A percentile compares a stretch with the other conserved stretches of the same genome.
These are phyloP conservation scores for Hirschfeldia incana DNA, from an alignment of 345 rosid genomes.

Conservation along the genomic window DNA sequence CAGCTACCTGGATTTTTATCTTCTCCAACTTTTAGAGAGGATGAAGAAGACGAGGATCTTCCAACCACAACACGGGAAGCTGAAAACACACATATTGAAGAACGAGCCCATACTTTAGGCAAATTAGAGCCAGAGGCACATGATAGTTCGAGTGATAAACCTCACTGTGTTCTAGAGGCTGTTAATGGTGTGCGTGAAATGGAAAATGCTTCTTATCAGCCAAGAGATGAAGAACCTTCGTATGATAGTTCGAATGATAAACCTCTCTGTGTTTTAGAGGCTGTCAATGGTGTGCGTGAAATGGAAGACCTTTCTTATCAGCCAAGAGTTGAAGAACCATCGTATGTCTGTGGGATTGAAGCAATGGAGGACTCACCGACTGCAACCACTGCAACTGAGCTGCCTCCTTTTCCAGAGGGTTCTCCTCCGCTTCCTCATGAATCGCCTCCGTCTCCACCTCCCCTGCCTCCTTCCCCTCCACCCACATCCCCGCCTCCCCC, in stretches of 20 bases:
- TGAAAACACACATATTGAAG: constrained; percentile 43
- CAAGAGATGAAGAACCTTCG: constrained; percentile 51
- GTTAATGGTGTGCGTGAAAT: constrained; percentile 86
- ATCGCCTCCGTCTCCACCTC: constrained; percentile 66
- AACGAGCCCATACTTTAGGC: constrained; percentile 43
- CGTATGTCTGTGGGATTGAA: constrained; percentile 40
- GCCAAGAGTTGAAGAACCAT: constrained; percentile 56
- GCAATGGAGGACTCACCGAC: constrained; percentile 39
- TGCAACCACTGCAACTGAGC: constrained; percentile 37
- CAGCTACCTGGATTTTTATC: constrained; percentile 77
- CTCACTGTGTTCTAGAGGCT: constrained; percentile 71
- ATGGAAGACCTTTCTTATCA: constrained; percentile 84
- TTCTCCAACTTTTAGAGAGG: constrained; percentile 64
- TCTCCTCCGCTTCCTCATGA: constrained; percentile 66
- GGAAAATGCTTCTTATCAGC: constrained; percentile 81
- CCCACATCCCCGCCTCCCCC: constrained; percentile 48
- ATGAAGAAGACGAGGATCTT: constrained; percentile 60
- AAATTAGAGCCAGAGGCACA: constrained; percentile 55
- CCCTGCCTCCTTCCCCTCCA: constrained; percentile 67
- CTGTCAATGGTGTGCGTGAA: constrained; percentile 52
- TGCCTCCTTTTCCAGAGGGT: constrained; percentile 46
- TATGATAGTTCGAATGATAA: constrained; percentile 54
- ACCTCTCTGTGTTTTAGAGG: constrained; percentile 71
- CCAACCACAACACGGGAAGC: constrained; percentile 46
- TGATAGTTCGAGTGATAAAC: constrained; percentile 59